Conservation (phyloP, 106 monocot genomes). For the Phalaenopsis aphrodite region DNA sequence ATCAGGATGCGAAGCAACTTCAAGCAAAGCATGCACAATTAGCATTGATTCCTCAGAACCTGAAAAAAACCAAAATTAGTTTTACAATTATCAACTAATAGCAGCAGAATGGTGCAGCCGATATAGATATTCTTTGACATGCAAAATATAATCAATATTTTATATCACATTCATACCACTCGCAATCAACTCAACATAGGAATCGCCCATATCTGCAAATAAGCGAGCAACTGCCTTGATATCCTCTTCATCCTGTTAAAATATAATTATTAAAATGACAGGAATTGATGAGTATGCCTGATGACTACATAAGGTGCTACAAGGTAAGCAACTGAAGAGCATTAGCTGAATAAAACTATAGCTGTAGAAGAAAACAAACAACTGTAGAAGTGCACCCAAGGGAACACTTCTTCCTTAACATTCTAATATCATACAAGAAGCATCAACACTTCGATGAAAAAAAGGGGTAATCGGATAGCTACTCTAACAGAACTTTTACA, state of each 20-base stretch:
- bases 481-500: background rate
- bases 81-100: background rate
- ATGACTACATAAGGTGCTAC: background rate
- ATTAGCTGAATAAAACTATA: background rate
- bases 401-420: background rate
- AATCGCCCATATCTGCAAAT: constrained; percentile 97
- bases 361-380: background rate
- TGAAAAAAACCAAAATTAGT: constrained; percentile 16
- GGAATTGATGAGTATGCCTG: background rate
- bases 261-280: background rate
- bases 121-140: constrained; percentile 2
- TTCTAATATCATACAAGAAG: background rate
- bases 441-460: background rate
- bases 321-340: background rate
- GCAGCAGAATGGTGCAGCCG: background rate
- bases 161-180: constrained; percentile 36
- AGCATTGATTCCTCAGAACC: constrained; percentile 90
- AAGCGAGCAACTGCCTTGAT: constrained; percentile 96
- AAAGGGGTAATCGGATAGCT: background rate
- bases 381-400: background rate
- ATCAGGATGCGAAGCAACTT: constrained; percentile 89
- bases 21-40: constrained; percentile 84
- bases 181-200: constrained; percentile 92
- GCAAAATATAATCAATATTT: constrained; percentile 4
- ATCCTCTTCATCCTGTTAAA: constrained; percentile 90